A percentile compares a stretch with the other conserved stretches of the same genome.
Conservation (phyloP, 208 protist genomes). For the Entamoeba dispar region DNA sequence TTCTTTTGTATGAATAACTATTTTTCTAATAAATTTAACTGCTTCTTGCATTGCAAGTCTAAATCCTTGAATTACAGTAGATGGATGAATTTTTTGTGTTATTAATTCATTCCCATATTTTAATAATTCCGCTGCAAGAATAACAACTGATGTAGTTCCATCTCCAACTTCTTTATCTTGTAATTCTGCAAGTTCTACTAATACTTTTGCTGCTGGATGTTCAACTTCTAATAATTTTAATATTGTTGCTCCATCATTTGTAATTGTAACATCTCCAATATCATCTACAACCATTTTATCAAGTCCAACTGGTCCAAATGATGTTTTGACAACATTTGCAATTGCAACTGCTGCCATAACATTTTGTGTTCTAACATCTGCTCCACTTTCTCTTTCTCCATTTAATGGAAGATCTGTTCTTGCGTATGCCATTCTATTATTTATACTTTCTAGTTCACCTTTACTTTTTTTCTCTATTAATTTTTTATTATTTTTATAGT, state of each 20-base stretch:
- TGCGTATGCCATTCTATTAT: background rate
- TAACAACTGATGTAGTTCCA: conserved; percentile 93
- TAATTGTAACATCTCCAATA: conserved; percentile 91
- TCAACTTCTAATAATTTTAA: conserved; percentile 60
- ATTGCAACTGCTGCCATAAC: conserved; percentile 64
- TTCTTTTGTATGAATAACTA: conserved; percentile 12
- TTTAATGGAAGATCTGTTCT: background rate
- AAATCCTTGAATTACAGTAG: conserved; percentile 89
- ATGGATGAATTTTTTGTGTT: conserved; percentile 77
- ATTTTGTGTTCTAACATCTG: background rate
- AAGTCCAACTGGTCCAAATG: conserved; percentile 90
- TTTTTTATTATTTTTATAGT: background rate
- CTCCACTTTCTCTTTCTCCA: background rate
- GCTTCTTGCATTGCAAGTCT: conserved; percentile 77
- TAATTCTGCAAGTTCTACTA: conserved; percentile 87
- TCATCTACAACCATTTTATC: conserved; percentile 99
- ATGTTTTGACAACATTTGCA: conserved; percentile 94
- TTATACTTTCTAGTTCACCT: background rate
- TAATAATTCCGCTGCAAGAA: conserved; percentile 93
- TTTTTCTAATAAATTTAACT: conserved; percentile 72
- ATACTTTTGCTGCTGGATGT: conserved; percentile 73
- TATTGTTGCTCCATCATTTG: conserved; percentile 96
- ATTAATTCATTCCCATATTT: conserved; percentile 82
- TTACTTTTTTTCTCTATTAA: background rate
- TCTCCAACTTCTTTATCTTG: conserved; percentile 97